Evolutionary conservation across 352 stramenopile genomes (phyloP).

Genomic region (Halophytophthora polymorphica): DNA sequence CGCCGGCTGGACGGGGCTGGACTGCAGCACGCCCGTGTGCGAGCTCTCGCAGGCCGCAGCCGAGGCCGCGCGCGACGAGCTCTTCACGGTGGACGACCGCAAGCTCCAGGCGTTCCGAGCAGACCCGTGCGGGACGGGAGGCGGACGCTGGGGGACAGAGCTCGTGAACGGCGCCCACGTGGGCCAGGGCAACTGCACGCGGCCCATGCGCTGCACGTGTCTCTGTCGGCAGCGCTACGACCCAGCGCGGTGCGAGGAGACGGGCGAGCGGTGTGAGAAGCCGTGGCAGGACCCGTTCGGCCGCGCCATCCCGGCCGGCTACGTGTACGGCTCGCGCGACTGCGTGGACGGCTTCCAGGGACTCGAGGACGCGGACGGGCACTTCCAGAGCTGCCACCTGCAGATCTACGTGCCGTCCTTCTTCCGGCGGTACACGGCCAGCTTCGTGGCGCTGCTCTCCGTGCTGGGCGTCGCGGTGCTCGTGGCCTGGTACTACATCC

Average conservation of each 20-base stretch:
- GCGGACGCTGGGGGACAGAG: conserved; percentile 73
- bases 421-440: conserved; percentile 82
- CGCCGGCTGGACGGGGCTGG: conserved; percentile 92
- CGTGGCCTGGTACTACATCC: conserved; percentile 85
- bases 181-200: conserved; percentile 92
- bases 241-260: conserved; percentile 52
- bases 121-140: conserved; percentile 90
- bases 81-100: conserved; percentile 93
- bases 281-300: conserved; percentile 80
- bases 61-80: conserved; percentile 64
- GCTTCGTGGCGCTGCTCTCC: conserved; percentile 67
- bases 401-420: conserved; percentile 91
- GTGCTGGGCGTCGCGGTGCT: conserved; percentile 64
- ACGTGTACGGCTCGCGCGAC: conserved; percentile 89
- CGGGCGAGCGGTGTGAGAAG: conserved; percentile 78
- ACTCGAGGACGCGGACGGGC: conserved; percentile 82
- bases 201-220: conserved; percentile 90
- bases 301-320: conserved; percentile 71
- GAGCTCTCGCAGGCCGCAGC: conserved; percentile 44
- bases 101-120: conserved; percentile 92
- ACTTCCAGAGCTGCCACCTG: conserved; percentile 93
- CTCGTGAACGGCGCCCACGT: conserved; percentile 64
- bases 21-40: conserved; percentile 93
- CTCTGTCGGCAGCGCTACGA: conserved; percentile 88
- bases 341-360: conserved; percentile 95